Percentiles rank a stretch among this genome's conserved stretches.
Evolutionary conservation across 768 basidiomycete species (phyloP).

Genomic region (Termitomyces bulborhizus): DNA sequence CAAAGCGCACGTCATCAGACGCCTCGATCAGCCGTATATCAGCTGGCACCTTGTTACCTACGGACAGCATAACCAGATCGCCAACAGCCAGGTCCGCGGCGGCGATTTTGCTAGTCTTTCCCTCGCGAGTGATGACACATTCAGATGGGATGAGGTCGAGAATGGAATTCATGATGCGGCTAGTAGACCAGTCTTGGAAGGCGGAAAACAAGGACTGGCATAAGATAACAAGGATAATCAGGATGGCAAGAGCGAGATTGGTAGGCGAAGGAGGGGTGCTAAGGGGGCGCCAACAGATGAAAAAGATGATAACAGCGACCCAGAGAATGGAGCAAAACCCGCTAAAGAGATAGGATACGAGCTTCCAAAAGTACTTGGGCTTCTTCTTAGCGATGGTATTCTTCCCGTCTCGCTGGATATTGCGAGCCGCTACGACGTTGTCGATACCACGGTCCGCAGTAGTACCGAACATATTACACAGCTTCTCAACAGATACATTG

Average conservation of each 20-base stretch:
- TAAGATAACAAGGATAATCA: conserved; percentile 11
- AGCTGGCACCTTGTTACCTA: conserved; percentile 16
- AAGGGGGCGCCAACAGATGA: conserved; percentile 13
- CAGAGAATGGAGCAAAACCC: conserved; percentile 17
- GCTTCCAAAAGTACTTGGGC: conserved; percentile 14
- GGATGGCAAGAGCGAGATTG: conserved; percentile 15
- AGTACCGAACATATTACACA: conserved; percentile 11
- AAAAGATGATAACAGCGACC: conserved; percentile 14
- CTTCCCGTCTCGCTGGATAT: conserved; percentile 14
- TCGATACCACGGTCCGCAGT: conserved; percentile 11
- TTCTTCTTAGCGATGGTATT: conserved; percentile 11
- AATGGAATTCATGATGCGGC: conserved; percentile 16
- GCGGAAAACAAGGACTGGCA: conserved; percentile 11
- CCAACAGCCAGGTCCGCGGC: conserved; percentile 12
- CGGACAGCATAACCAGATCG: conserved; percentile 12
- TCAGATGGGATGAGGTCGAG: conserved; percentile 14
- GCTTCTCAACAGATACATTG: conserved; percentile 7
- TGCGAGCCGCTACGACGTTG: conserved; percentile 7
- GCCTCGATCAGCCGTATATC: conserved; percentile 50
- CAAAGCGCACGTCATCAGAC: conserved; percentile 46
- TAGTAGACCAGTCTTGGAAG: conserved; percentile 14
- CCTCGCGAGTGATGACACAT: conserved; percentile 13
- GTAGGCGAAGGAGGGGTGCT: conserved; percentile 10
- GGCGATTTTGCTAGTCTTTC: conserved; percentile 10
- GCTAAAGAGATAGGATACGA: conserved; percentile 13